These are phyloP conservation scores for Pythium vanterpoolii DNA, from an alignment of 352 stramenopile species.

Conservation along the genomic window DNA sequence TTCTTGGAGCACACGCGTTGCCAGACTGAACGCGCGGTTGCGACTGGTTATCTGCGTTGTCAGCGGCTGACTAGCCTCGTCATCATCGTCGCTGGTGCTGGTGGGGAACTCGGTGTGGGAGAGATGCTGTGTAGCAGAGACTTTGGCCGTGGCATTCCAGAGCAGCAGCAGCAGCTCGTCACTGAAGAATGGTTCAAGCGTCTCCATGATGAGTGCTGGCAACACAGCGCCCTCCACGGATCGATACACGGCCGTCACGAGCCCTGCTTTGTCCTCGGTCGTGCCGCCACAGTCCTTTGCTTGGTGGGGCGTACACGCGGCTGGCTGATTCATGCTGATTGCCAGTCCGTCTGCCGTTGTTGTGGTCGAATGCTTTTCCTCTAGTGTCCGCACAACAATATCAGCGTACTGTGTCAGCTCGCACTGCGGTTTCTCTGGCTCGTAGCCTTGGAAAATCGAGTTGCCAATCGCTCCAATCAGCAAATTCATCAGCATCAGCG, in stretches of 20 bases:
- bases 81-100: background rate
- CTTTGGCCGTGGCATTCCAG: conserved; percentile 57
- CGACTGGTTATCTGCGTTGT: conserved; percentile 1
- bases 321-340: background rate
- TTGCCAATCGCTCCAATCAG: conserved; percentile 57
- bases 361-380: conserved; percentile 19
- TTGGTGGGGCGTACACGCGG: background rate
- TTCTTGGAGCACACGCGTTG: conserved; percentile 53
- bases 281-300: background rate
- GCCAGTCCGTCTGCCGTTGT: background rate
- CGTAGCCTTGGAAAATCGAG: conserved; percentile 54
- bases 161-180: conserved; percentile 58
- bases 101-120: background rate
- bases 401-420: conserved; percentile 47
- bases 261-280: background rate
- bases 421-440: conserved; percentile 31
- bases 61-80: background rate
- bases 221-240: conserved; percentile 31
- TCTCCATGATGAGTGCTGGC: conserved; percentile 31
- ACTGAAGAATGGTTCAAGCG: conserved; percentile 45
- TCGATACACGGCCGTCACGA: conserved; percentile 24
- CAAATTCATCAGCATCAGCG: conserved; percentile 36
- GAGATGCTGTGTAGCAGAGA: conserved; percentile 14
- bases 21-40: conserved; percentile 38
- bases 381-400: conserved; percentile 23